Evolutionary conservation across 768 basidiomycete species (phyloP), one percentile per base, ranked within the genome.

Genomic region (Podaxis pistillaris): DNA sequence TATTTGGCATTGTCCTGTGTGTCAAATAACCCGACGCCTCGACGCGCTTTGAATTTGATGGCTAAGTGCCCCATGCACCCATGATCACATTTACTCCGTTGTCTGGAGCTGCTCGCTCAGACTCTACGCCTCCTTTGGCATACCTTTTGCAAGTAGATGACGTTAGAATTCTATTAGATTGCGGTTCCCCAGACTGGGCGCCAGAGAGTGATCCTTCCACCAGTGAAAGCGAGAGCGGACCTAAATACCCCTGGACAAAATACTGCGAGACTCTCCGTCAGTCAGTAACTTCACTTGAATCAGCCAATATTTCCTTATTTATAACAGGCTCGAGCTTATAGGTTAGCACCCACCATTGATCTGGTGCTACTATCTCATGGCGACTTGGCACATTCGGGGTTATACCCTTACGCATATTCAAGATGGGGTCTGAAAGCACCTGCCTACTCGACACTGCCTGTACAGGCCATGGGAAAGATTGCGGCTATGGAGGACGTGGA

Each of bases 31-130:
- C 26, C 41, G 50, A 37, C 17, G 15, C 60, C 26, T 60, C 46
- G 30, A 26, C 41, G 40, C 40, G 53, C 60, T 60, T 47, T 26
- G 13, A 44, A 26, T 52, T 33, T 4, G 30, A 49, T 59, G 61
- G 56, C 64, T 4, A 64, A 63, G 67, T 66, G 65, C 58, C 58
- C 66, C 63, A 56, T 52, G 41, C 62, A 60, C 68, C 63, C 40
- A 96, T 97, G 94, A 95, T 98, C 79, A 96, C 94, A 28, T 94
- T 98, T 73, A 95, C 91, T 8, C 92, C 96, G 1, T 79, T 98
- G 50, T 90, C 93, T 40, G 93, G 93, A 26, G 86, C 92, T 40
- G 93, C 93, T 56, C 85, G 85, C 65, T 86, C 88, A 1, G 77
- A 82, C 7, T 77, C 80, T 63, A 82, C 84, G 7, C 82, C 81